These are phyloP conservation scores for Podaxis carcinomalis DNA, from an alignment of 768 basidiomycete genomes.

Conservation along the genomic window DNA sequence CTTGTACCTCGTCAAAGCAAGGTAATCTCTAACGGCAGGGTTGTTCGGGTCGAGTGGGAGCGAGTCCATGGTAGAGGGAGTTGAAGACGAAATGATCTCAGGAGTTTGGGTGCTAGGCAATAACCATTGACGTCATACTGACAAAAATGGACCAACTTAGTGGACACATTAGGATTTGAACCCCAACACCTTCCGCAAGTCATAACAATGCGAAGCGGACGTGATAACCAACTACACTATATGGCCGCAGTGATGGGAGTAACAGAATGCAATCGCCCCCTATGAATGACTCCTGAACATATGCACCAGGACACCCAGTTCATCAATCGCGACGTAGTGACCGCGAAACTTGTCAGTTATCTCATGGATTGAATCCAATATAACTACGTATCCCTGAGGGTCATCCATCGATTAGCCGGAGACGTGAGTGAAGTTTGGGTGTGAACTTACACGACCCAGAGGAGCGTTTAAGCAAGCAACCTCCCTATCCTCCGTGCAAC, in stretches of 20 bases:
- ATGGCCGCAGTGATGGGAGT: slow-evolving; percentile 15
- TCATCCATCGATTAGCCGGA: neutral
- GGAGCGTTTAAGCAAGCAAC: neutral
- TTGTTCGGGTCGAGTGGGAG: slow-evolving; percentile 56
- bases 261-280: too few relatives aligned
- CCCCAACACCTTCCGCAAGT: slow-evolving; percentile 18
- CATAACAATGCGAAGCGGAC: slow-evolving; percentile 23
- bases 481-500: slow-evolving; percentile 76
- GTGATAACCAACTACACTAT: slow-evolving; percentile 31
- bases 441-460: neutral
- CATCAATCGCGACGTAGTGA: too few relatives aligned
- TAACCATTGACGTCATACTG: neutral
- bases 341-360: too few relatives aligned
- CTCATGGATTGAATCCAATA: neutral
- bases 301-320: too few relatives aligned
- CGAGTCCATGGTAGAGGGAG: slow-evolving; percentile 39
- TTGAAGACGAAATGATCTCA: neutral
- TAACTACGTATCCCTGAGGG: neutral
- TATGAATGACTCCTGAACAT: too few relatives aligned
- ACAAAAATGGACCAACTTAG: neutral
- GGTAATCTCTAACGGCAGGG: slow-evolving; percentile 61
- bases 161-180: slow-evolving; percentile 28
- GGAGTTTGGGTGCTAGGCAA: neutral
- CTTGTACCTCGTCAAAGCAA: slow-evolving; percentile 49
- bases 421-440: neutral